These are phyloP conservation scores for Penicillium sp. DNA, from an alignment of 2,329 filamentous ascomycete genomes.

Conservation along the genomic window DNA sequence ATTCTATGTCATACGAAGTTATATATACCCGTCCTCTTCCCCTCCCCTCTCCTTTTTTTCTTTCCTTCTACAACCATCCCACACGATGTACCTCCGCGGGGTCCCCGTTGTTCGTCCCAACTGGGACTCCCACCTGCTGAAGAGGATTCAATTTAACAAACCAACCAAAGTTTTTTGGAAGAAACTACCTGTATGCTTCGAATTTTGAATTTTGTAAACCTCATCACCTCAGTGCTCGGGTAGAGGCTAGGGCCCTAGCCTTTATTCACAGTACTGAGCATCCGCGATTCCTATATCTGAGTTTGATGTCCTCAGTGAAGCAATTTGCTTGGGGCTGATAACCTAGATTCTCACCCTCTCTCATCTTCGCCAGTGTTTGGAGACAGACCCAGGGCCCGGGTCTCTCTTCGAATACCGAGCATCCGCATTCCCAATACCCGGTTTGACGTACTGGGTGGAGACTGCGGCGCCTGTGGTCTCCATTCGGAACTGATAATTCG, in stretches of 20 bases:
- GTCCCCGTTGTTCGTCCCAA: background rate
- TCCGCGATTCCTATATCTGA: background rate
- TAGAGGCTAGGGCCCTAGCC: slow-evolving; percentile 3
- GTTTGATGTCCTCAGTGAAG: background rate
- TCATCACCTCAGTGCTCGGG: slow-evolving; percentile 1
- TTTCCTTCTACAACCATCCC: slow-evolving; percentile 4
- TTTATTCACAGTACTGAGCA: background rate
- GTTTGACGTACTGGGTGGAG: background rate
- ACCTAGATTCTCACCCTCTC: background rate
- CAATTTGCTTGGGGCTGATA: background rate
- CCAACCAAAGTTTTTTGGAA: background rate
- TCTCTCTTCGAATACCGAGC: background rate
- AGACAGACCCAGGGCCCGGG: background rate
- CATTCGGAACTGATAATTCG: background rate
- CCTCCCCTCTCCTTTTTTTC: background rate
- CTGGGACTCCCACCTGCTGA: background rate
- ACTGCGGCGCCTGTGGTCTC: background rate
- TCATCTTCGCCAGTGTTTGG: background rate
- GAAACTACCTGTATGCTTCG: background rate
- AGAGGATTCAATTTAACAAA: background rate
- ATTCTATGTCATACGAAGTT: background rate
- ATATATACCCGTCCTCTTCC: background rate
- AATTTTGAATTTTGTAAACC: background rate
- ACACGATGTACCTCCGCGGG: background rate
- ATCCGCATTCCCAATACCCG: background rate